Base-by-base conservation (phyloP, 768 basidiomycete genomes). In the Trametes cingulata region DNA sequence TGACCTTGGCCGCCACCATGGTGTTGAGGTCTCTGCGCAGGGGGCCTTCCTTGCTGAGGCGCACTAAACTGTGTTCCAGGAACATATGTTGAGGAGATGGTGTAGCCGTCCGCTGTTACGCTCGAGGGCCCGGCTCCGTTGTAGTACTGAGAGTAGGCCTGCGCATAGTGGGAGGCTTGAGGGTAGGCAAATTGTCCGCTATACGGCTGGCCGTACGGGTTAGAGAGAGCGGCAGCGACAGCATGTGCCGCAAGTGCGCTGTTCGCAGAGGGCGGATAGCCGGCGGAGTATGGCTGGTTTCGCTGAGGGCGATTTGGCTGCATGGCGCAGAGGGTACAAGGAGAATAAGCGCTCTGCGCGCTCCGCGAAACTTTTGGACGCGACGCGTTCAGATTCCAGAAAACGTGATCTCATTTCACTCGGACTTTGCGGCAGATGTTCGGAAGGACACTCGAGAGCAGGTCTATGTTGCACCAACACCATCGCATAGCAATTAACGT, bases 151-250 rank as follows among this genome's bases (percentile, higher is more conserved):
- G 62, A 60, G 52, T 69, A 69, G 19, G 73, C 69, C 58, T 74
- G 73, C 1, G 73, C 72, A 53, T 76, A 71, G 58, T 76, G 74
- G 13, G 71, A 63, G 2, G 71, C 68, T n/a, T 71, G 67, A 15
- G 65, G 40, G 19, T 65, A 69, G 25, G 55, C 55, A 41, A 42
- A 58, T 41, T 66, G 64, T 15, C 51, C 39, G 0, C 47, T 40
- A 43, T 57, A 51, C 17, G 55, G 20, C 10, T 49, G 57, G 14
- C 59, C 66, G 54, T 73, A 74, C 15, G 74, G 73, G 55, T 73
- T 70, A 12, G 67, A 52, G 3, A 73, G 66, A 0, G 72, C 59
- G 40, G 66, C 61, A 10, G 67, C 54, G 6, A 72, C 56, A 1
- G 70, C 63, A 2, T 69, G 65, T 17, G 68, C 71, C 13, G 68